phyloP scores from a whole-genome alignment of 176 grass and related monocot species.

The Phragmites australis region DNA sequence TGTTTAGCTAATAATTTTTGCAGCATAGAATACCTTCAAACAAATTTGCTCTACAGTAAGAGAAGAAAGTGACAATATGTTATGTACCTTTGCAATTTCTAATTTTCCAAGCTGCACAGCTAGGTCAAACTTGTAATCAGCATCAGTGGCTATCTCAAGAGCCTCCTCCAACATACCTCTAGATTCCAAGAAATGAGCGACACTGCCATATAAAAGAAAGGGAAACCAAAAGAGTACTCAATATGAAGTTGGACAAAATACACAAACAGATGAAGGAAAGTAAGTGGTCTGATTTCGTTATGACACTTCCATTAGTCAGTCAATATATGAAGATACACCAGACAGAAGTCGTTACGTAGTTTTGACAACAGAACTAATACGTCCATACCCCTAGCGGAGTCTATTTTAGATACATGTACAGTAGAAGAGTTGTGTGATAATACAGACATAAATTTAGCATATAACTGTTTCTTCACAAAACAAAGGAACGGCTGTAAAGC shows the following conservation, averaged over 20 bases:
- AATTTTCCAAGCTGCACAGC: constrained; percentile 95
- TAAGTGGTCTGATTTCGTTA: not conserved
- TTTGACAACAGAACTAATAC: not conserved
- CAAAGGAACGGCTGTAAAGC: not conserved
- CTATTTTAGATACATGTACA: not conserved
- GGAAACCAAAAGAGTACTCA: not conserved
- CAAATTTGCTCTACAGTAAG: constrained; percentile 22
- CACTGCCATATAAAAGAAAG: constrained; percentile 50
- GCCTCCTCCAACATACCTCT: constrained; percentile 98
- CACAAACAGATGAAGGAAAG: not conserved
- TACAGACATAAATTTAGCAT: constrained; percentile 15
- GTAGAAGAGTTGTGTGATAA: not conserved
- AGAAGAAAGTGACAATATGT: constrained; percentile 12
- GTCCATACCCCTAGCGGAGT: not conserved
- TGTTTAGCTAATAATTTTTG: constrained; percentile 1
- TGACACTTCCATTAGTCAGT: not conserved
- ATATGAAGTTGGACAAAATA: constrained; percentile 9
- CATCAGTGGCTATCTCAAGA: constrained; percentile 95
- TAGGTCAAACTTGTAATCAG: constrained; percentile 96
- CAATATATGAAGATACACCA: not conserved
- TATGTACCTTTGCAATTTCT: constrained; percentile 84
- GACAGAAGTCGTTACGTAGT: not conserved
- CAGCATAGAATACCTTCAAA: not conserved
- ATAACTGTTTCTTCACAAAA: constrained; percentile 1
- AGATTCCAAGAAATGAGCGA: constrained; percentile 97